Conservation (phyloP, 768 basidiomycete species). For the Amanita rimosa region DNA sequence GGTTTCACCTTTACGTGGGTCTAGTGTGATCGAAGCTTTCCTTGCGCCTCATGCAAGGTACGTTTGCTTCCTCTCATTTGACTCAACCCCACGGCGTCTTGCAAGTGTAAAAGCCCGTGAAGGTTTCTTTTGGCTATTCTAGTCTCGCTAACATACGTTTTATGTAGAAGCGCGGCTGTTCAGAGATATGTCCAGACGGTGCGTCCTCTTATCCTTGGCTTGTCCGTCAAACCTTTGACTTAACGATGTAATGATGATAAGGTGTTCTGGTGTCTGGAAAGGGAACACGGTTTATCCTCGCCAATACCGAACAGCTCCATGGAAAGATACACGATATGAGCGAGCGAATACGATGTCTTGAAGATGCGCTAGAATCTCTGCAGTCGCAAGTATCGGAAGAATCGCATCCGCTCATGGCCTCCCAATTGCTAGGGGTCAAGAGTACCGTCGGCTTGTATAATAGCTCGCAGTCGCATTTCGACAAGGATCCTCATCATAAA, state of each 20-base stretch:
- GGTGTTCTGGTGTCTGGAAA: conserved; percentile 57
- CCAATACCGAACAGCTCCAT: conserved; percentile 57
- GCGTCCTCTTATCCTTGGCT: conserved; percentile 4
- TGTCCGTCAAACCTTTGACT: not conserved
- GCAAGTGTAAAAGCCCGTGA: not conserved
- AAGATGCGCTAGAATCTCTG: conserved; percentile 35
- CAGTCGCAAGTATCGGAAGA: conserved; percentile 19
- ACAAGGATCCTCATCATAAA: conserved; percentile 2
- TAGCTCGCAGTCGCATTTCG: conserved; percentile 16
- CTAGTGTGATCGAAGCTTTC: conserved; percentile 42
- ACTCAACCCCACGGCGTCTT: not conserved
- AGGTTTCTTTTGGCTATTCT: not conserved
- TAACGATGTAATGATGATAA: too few relatives aligned
- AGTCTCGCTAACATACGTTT: conserved; percentile 2
- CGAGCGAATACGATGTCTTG: conserved; percentile 49
- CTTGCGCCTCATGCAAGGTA: conserved; percentile 34
- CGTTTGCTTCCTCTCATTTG: not conserved
- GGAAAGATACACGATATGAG: conserved; percentile 58
- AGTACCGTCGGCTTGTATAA: conserved; percentile 42
- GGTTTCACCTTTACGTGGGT: conserved; percentile 4
- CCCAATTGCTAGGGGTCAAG: conserved; percentile 42
- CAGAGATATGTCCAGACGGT: conserved; percentile 60
- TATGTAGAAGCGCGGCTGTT: conserved; percentile 51
- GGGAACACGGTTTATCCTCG: conserved; percentile 57
- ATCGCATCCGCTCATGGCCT: conserved; percentile 37